These are phyloP conservation scores for Mucor plumbeus DNA, from an alignment of 371 early-diverging fungal species.

Conservation along the genomic window DNA sequence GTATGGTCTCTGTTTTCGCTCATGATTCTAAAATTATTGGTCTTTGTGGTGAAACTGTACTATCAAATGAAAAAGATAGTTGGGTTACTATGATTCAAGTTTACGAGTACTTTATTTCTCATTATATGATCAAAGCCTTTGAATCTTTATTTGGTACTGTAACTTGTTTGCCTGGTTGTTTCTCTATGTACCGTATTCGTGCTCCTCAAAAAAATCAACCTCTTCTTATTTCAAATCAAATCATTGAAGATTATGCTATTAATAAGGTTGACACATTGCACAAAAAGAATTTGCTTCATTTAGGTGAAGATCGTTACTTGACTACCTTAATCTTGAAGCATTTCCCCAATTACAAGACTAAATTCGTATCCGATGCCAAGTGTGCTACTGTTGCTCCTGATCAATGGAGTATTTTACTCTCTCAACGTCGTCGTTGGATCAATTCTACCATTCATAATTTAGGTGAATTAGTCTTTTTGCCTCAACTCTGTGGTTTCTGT, in stretches of 20 bases:
- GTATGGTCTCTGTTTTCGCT: constrained; percentile 71
- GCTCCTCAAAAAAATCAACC: constrained; percentile 85
- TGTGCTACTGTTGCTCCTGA: constrained; percentile 98
- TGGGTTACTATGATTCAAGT: constrained; percentile 93
- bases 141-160: constrained; percentile 85
- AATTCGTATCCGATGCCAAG: constrained; percentile 95
- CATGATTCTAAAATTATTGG: constrained; percentile 81
- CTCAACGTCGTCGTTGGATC: constrained; percentile 98
- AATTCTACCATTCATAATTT: constrained; percentile 98
- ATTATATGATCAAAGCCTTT: constrained; percentile 93
- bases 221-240: constrained; percentile 85
- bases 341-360: constrained; percentile 95
- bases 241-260: constrained; percentile 95
- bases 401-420: constrained; percentile 90
- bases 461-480: constrained; percentile 88
- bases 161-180: constrained; percentile 93
- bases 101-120: constrained; percentile 83
- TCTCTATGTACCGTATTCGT: constrained; percentile 92
- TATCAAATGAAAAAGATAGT: constrained; percentile 81
- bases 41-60: constrained; percentile 80
- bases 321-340: constrained; percentile 99
- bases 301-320: constrained; percentile 92
- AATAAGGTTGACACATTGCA: constrained; percentile 98
- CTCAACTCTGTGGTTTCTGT: constrained; percentile 92
- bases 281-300: constrained; percentile 85